Evolutionary conservation across 2,329 filamentous ascomycete species (phyloP).

Genomic region (Aureobasidium uvarum): DNA sequence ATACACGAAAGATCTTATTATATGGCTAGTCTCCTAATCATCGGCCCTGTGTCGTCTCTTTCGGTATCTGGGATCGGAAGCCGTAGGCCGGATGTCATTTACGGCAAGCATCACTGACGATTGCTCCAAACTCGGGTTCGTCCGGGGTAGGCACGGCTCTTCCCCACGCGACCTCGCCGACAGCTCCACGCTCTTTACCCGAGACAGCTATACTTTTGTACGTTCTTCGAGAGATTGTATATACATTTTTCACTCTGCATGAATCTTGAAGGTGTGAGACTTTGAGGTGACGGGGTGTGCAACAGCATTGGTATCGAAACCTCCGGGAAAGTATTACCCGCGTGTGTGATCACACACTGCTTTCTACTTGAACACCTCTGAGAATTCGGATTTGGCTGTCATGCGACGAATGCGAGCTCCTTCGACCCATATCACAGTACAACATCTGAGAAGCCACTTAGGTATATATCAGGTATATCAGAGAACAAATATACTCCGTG

Average conservation of each 20-base stretch:
- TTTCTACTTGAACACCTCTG: neutral
- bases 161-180: neutral
- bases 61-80: conserved; percentile 19
- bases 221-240: neutral
- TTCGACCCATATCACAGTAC: neutral
- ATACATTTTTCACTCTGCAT: no score
- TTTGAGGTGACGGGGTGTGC: neutral
- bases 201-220: neutral
- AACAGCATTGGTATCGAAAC: neutral
- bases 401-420: no score
- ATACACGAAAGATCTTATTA: neutral
- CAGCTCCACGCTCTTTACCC: neutral
- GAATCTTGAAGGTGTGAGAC: no score
- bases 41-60: neutral
- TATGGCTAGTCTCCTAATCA: neutral
- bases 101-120: neutral
- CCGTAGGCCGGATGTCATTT: conserved; percentile 10
- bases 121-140: neutral
- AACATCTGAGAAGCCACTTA: no score
- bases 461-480: neutral
- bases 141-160: conserved; percentile 11
- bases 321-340: neutral
- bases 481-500: rapidly evolving
- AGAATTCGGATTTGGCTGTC: neutral
- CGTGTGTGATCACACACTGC: neutral